phyloP scores from a whole-genome alignment of 2,329 filamentous ascomycete genomes.

The Penicillium sp. region DNA sequence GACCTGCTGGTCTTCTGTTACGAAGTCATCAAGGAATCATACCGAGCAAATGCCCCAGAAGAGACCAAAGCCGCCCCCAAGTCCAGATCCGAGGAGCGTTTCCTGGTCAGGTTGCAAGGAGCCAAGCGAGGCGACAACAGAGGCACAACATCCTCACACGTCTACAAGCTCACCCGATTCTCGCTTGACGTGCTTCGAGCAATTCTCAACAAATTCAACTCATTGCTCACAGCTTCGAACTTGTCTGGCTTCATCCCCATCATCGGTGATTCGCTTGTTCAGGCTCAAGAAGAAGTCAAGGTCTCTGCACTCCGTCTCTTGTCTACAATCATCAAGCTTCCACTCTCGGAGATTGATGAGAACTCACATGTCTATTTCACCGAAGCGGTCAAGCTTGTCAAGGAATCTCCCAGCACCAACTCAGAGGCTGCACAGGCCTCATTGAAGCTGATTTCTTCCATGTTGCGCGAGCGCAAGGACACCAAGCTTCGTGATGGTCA shows the following conservation, averaged over 20 bases:
- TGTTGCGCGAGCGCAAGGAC: conserved; percentile 78
- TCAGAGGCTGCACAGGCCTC: conserved; percentile 85
- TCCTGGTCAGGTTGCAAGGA: conserved; percentile 75
- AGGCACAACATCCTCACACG: conserved; percentile 73
- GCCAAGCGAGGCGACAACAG: conserved; percentile 73
- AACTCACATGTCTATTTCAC: conserved; percentile 77
- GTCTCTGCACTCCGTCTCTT: conserved; percentile 84
- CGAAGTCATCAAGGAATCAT: conserved; percentile 86
- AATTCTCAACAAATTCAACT: conserved; percentile 82
- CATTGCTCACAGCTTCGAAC: conserved; percentile 76
- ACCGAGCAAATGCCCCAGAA: conserved; percentile 61
- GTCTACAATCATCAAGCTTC: conserved; percentile 80
- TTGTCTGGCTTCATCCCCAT: conserved; percentile 84
- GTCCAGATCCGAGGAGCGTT: conserved; percentile 53
- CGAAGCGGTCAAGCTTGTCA: conserved; percentile 81
- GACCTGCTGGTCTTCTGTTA: conserved; percentile 94
- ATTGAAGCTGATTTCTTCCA: conserved; percentile 81
- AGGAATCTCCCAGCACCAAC: conserved; percentile 73
- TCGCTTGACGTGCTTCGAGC: conserved; percentile 83
- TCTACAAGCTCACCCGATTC: conserved; percentile 86
- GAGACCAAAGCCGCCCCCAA: conserved; percentile 24
- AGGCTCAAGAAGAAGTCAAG: conserved; percentile 89
- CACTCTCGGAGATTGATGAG: conserved; percentile 69
- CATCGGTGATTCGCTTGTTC: conserved; percentile 81
- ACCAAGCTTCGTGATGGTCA: conserved; percentile 78